Conservation (phyloP, 2,329 filamentous ascomycete genomes). For the Penicillium brasilianum region DNA sequence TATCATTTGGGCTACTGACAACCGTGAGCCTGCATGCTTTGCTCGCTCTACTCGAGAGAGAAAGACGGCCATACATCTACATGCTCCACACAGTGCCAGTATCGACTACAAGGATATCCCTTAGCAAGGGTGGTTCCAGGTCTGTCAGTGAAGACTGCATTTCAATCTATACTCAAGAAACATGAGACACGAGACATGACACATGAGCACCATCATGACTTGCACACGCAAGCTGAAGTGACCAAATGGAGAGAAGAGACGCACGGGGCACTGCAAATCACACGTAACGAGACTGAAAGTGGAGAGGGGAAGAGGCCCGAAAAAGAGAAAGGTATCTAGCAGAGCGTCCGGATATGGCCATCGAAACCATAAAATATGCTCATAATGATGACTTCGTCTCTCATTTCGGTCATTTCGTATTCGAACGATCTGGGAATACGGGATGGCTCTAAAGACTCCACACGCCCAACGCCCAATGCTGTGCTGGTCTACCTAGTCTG, state of each 20-base stretch:
- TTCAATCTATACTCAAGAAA: constrained; percentile 29
- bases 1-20: background rate
- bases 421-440: constrained; percentile 9
- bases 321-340: background rate
- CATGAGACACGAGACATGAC: background rate
- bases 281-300: constrained; percentile 13
- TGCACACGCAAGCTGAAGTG: background rate
- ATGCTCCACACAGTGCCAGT: too few relatives aligned
- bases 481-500: constrained; percentile 7
- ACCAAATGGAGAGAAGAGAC: constrained; percentile 5
- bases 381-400: constrained; percentile 22
- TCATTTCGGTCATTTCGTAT: constrained; percentile 21
- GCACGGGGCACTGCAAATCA: constrained; percentile 9
- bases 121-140: background rate
- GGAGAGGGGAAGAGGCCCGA: constrained; percentile 4
- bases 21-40: background rate
- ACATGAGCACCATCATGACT: constrained; percentile 10
- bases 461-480: background rate
- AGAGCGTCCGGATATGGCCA: constrained; percentile 14
- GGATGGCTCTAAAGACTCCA: constrained; percentile 7
- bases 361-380: constrained; percentile 13
- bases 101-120: background rate
- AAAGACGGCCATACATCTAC: background rate
- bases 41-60: constrained; percentile 10
- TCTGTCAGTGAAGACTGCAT: constrained; percentile 30